A percentile compares a stretch with the other conserved stretches of the same genome.
phyloP scores from a whole-genome alignment of 306 rosid species.

The Oemleria cerasiformis region DNA sequence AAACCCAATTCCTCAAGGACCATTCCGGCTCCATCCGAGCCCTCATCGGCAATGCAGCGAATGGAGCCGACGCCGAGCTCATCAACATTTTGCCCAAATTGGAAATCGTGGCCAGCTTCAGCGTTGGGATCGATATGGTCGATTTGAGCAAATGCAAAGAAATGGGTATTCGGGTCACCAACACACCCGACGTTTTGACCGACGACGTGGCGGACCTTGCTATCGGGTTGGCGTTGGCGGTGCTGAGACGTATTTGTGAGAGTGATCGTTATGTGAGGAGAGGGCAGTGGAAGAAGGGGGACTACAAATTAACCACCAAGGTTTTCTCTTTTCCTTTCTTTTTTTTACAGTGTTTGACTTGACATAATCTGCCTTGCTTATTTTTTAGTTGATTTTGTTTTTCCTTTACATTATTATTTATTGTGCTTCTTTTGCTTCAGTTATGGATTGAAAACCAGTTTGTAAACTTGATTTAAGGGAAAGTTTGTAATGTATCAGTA shows the following conservation, averaged over 20 bases:
- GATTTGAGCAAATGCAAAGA: slow-evolving; percentile 50
- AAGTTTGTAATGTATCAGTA: no score
- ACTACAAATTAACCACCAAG: slow-evolving; percentile 66
- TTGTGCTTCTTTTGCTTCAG: not conserved
- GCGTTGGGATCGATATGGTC: slow-evolving; percentile 71
- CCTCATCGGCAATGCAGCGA: slow-evolving; percentile 34
- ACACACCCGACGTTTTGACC: slow-evolving; percentile 77
- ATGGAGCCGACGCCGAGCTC: slow-evolving; percentile 51
- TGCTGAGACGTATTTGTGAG: slow-evolving; percentile 54
- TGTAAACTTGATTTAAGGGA: not conserved
- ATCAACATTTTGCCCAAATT: slow-evolving; percentile 57
- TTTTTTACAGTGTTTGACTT: not conserved
- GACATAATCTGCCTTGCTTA: not conserved
- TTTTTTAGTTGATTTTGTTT: not conserved
- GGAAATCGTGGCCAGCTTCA: slow-evolving; percentile 62
- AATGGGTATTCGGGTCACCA: slow-evolving; percentile 66
- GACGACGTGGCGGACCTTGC: slow-evolving; percentile 76
- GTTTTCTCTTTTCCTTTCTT: slow-evolving; percentile 21
- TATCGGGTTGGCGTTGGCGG: slow-evolving; percentile 48
- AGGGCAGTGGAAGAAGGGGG: slow-evolving; percentile 65
- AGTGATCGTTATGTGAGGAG: slow-evolving; percentile 61
- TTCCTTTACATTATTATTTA: no score
- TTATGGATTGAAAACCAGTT: not conserved
- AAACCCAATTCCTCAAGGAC: slow-evolving; percentile 31
- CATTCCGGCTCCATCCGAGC: slow-evolving; percentile 54